phyloP scores from a whole-genome alignment of 1,284 basidiomycete species.

The Abortiporus biennis region DNA sequence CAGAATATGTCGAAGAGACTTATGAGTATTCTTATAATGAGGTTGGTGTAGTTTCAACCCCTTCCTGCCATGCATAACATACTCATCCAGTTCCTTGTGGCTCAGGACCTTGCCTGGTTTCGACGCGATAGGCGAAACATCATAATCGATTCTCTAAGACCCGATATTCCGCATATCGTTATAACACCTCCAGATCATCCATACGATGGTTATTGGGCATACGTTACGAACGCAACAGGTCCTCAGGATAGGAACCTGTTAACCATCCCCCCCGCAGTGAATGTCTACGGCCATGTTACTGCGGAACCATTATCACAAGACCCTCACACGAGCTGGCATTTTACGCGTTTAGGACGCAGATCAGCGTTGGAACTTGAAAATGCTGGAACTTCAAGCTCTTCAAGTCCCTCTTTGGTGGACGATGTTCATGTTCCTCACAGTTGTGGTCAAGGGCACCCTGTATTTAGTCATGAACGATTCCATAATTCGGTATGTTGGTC shows the following conservation, averaged over 20 bases:
- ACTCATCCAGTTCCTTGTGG: too few relatives aligned
- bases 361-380: too few relatives aligned
- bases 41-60: too few relatives aligned
- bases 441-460: too few relatives aligned
- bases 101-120: not conserved
- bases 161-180: slow-evolving; percentile 39
- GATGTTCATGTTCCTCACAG: too few relatives aligned
- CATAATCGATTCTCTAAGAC: slow-evolving; percentile 21
- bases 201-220: slow-evolving; percentile 28
- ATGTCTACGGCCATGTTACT: not conserved
- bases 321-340: not conserved
- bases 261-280: slow-evolving; percentile 6
- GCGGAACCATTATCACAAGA: not conserved
- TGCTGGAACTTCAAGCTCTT: too few relatives aligned
- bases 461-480: too few relatives aligned
- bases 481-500: not conserved
- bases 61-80: too few relatives aligned
- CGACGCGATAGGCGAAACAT: slow-evolving; percentile 21
- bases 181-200: slow-evolving; percentile 36
- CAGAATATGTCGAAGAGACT: too few relatives aligned
- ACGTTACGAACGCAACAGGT: slow-evolving; percentile 24
- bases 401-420: too few relatives aligned
- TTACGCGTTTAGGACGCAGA: not conserved
- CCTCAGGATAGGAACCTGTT: slow-evolving; percentile 10
- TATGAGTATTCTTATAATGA: too few relatives aligned